Percentiles rank a stretch among this genome's conserved stretches.
These are phyloP conservation scores for Candolleomyces eurysporus DNA, from an alignment of 768 basidiomycete genomes.

Conservation along the genomic window DNA sequence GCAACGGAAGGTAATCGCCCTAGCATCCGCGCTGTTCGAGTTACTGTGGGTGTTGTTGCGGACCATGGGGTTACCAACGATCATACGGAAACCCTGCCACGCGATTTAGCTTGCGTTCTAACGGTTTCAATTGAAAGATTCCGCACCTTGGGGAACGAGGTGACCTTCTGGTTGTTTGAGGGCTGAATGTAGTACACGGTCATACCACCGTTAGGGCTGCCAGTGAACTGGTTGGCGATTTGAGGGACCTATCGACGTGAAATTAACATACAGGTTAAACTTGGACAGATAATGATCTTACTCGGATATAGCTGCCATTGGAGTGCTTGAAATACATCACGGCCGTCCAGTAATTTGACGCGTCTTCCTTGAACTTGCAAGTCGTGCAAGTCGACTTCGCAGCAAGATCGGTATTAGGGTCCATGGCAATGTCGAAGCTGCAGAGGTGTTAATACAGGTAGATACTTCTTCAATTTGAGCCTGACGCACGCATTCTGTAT, in stretches of 20 bases:
- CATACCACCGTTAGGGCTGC: conserved; percentile 6
- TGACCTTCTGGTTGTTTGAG: conserved; percentile 6
- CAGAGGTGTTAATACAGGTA: not conserved
- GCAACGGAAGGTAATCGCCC: conserved; percentile 8
- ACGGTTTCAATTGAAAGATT: no score
- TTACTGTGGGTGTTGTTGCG: not conserved
- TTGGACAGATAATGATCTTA: not conserved
- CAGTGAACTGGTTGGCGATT: conserved; percentile 9
- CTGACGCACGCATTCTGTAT: not conserved
- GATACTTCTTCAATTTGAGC: not conserved
- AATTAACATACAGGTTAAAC: not conserved
- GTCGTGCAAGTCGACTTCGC: not conserved
- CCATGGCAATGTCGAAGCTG: not conserved
- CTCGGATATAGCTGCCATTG: not conserved
- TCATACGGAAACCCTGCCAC: conserved; percentile 9
- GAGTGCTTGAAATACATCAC: not conserved
- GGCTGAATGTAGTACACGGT: conserved; percentile 11
- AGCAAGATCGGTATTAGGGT: not conserved
- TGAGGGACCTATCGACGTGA: conserved; percentile 2
- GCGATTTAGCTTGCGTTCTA: no score
- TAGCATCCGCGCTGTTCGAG: conserved; percentile 4
- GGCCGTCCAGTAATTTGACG: not conserved
- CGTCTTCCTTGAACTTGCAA: not conserved
- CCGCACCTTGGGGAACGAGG: conserved; percentile 4
- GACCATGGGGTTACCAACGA: conserved; percentile 7